Base-by-base conservation (phyloP, 2,329 filamentous ascomycete species). In the Lachnellula suecica region DNA sequence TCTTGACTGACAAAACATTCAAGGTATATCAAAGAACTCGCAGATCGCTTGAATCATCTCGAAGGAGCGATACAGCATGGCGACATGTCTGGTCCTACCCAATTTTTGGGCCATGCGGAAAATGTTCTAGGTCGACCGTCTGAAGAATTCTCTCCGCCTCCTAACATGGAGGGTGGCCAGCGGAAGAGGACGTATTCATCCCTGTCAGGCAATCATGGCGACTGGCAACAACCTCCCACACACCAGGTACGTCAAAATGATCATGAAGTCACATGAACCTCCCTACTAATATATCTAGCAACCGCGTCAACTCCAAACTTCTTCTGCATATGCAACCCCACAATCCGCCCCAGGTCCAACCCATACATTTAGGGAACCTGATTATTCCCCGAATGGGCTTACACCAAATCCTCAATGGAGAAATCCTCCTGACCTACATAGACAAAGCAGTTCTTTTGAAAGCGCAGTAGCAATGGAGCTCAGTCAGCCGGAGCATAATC, bases 11-110 rank as follows among this genome's bases (percentile, higher is more conserved):
- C 56, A 53, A 29, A 41, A 42, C 41, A 24, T 23, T 25, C 47
- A 63, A 89, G 86, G 15, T 96, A 96, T 63, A 96, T 96, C 68
- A 96, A 95, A 68, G 91, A 96, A 69, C 79, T 96, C 20, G 90
- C 91, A 22, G 91, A 96, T 66, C 79, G 91, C 23, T 84, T 96
- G 53, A 85, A 92, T 63, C 86, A 82, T 40, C 85, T 96, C 42
- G 91, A 96, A 67, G 88, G 86, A 59, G 88, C 90, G 66, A 83
- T 94, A 52, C 78, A 81, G 72, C 63, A 72, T n/a, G 69, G 79
- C n/a, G 76, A 79, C 24, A 59, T 72, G 17, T 63, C 72, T 4
- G 44, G 44, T 4, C 64, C 63, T 6, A 23, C 11, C 17, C 40
- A 42, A 15, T 77, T 76, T 56, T 66, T 72, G 44, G 58, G 67